Base-by-base conservation (phyloP, 257 asterid species). In the Scutellaria minor region DNA sequence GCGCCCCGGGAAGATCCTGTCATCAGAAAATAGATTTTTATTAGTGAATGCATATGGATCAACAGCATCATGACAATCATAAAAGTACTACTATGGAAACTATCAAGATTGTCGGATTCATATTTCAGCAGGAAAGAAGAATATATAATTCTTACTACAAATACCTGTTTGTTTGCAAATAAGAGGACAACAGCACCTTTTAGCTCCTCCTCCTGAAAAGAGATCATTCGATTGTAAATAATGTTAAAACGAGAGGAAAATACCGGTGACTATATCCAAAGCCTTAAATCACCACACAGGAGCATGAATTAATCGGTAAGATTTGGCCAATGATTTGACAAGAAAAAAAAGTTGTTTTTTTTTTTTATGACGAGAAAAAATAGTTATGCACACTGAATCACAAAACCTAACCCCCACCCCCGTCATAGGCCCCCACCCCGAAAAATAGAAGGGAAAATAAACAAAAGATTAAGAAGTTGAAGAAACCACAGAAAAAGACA, bases 1-100 rank as follows among this genome's bases (percentile, higher is more conserved):
- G 96, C 61, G 98, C 98, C 70, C 98, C 97, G 8, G 98, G 96
- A 86, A 93, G 94, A 86, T 93, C 98, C 77, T 81, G 45, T 52
- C 72, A 64, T 70, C 7, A 72, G 39, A 51, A 66, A 27, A 51
- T 20, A 54, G 27, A 27, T 13, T 57, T 73, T 6, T 55, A 55
- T 12, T 13, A 40, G 44, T 47, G 51, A 46, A 42, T 68, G 44
- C 2, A 18, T 10, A 44, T 56, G 24, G 24, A 52, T 18, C 45
- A 15, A 24, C 53, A 20, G 45, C 56, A 73, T 41, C 18, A 27
- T 39, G 18, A 9, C 6, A 9, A 53, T 63, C 44, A 44, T 64
- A 42, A 18, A 35, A 50, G 31, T 64, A 46, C 13, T 65, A 20
- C 10, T 9, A 47, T 1, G 22, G 45, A 51, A 9, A 37, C 5